A percentile compares a stretch with the other conserved stretches of the same genome.
These are phyloP conservation scores for Clonostachys rhizophaga DNA, from an alignment of 2,329 filamentous ascomycete species.

Conservation along the genomic window DNA sequence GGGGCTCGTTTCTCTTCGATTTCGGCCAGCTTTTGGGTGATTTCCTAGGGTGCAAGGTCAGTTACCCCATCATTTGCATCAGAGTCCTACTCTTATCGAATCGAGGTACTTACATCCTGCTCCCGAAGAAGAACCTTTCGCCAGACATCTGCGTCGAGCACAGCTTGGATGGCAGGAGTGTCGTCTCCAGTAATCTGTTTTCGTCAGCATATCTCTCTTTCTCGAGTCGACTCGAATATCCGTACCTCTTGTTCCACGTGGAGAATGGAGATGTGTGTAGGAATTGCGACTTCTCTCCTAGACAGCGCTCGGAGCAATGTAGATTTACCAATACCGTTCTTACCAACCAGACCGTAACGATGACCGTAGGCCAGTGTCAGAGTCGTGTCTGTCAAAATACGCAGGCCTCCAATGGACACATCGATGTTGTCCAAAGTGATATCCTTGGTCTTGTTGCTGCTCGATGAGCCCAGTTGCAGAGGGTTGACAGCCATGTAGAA, in stretches of 20 bases:
- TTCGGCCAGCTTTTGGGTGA: constrained; percentile 67
- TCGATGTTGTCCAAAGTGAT: constrained; percentile 97
- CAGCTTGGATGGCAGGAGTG: constrained; percentile 89
- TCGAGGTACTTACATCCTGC: constrained; percentile 60
- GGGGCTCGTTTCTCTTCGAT: constrained; percentile 74
- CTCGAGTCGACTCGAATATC: background rate
- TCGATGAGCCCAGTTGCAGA: constrained; percentile 71
- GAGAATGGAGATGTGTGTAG: constrained; percentile 95
- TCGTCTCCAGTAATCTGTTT: constrained; percentile 85
- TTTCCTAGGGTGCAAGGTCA: constrained; percentile 48
- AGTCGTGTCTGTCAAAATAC: constrained; percentile 87
- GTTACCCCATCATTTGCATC: background rate
- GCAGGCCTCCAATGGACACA: constrained; percentile 81
- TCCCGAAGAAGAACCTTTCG: constrained; percentile 90
- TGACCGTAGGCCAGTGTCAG: constrained; percentile 88
- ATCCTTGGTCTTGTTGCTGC: constrained; percentile 90
- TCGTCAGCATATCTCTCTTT: background rate
- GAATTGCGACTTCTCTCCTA: constrained; percentile 88
- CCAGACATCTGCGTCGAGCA: constrained; percentile 97
- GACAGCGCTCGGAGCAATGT: constrained; percentile 91
- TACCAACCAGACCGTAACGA: constrained; percentile 94
- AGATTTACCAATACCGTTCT: constrained; percentile 98
- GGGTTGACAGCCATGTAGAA: constrained; percentile 99
- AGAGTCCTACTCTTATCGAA: background rate
- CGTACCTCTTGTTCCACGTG: constrained; percentile 95